Base-by-base conservation (phyloP, 2,329 filamentous ascomycete genomes). In the Scedosporium boydii region DNA sequence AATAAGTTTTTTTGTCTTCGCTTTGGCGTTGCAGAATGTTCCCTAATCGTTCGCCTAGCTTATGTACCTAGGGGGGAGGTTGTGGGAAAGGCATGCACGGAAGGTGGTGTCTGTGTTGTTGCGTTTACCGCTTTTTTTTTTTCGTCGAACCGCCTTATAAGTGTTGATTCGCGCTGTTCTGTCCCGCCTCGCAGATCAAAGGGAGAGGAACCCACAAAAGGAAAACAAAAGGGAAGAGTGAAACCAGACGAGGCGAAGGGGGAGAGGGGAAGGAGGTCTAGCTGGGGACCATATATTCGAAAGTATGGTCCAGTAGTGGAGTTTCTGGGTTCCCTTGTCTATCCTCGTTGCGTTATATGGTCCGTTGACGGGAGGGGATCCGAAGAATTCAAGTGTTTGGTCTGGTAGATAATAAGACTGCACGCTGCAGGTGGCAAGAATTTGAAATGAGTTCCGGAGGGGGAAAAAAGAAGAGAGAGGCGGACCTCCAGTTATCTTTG, bases 71-170 rank as follows among this genome's bases (percentile, higher is more conserved):
- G 21, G 57, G 60, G 21, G 48, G 23, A 7, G 38, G 46, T 58
- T 51, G 56, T 51, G 9, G 56, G 48, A 42, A 48, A 51, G 27
- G 51, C 34, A 48, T 64, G 61, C 44, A 63, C 59, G 55, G 34
- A 63, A 26, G 55, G 55, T 26, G 58, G 62, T 21, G 53, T 63
- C 42, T 63, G 38, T n/a, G 62, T 55, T 55, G 51, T 26, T 55
- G 51, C 51, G 51, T 57, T 27, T 41, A 26, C 41, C 23, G 21
- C 14, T 42, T 55, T 55, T 53, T 16, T 27, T n/a, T n/a, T n/a
- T 12, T 38, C 12, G 34, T 29, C 51, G 51, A 55, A 55, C 12
- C 3, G 56, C 46, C n/a, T 51, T 27, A 55, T 58, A 27, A 29
- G 42, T 51, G 4, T 41, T 42, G 55, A 38, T 64, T 56, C 63